These are phyloP conservation scores for Russula olivacea DNA, from an alignment of 768 basidiomycete genomes.

Conservation along the genomic window DNA sequence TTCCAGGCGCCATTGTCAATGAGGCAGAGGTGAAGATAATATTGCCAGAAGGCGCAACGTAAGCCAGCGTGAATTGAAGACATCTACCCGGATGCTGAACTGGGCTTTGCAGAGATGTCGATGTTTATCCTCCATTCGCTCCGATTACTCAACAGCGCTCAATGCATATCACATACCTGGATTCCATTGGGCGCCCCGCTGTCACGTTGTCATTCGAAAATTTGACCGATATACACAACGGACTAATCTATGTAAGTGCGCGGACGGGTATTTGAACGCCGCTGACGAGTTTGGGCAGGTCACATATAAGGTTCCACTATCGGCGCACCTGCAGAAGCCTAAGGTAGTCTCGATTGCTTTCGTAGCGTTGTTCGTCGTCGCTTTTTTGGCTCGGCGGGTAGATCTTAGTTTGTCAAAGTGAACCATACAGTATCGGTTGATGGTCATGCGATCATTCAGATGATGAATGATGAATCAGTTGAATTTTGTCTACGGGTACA, in stretches of 20 bases:
- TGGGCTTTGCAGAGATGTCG: constrained; percentile 56
- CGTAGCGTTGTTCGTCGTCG: constrained; percentile 55
- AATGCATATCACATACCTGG: constrained; percentile 84
- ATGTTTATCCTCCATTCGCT: constrained; percentile 72
- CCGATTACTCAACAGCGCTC: constrained; percentile 53
- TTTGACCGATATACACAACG: constrained; percentile 73
- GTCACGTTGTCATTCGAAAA: constrained; percentile 67
- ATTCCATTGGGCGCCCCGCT: constrained; percentile 81
- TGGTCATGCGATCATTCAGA: constrained; percentile 31
- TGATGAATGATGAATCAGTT: background rate
- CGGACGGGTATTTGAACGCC: background rate
- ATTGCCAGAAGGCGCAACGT: constrained; percentile 95
- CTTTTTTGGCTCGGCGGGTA: constrained; percentile 43
- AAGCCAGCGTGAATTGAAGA: constrained; percentile 34
- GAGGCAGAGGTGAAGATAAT: constrained; percentile 74
- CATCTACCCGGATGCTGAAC: constrained; percentile 14
- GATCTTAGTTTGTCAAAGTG: constrained; percentile 40
- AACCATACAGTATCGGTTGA: background rate
- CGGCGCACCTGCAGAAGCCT: constrained; percentile 85
- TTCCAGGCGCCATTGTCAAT: constrained; percentile 76
- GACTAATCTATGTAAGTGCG: constrained; percentile 71
- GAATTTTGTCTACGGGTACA: background rate
- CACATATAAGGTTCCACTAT: constrained; percentile 74
- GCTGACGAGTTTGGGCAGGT: constrained; percentile 46
- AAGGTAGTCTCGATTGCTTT: constrained; percentile 68